Evolutionary conservation across 345 rosid genomes (phyloP).

Genomic region (Abelmoschus esculentus): DNA sequence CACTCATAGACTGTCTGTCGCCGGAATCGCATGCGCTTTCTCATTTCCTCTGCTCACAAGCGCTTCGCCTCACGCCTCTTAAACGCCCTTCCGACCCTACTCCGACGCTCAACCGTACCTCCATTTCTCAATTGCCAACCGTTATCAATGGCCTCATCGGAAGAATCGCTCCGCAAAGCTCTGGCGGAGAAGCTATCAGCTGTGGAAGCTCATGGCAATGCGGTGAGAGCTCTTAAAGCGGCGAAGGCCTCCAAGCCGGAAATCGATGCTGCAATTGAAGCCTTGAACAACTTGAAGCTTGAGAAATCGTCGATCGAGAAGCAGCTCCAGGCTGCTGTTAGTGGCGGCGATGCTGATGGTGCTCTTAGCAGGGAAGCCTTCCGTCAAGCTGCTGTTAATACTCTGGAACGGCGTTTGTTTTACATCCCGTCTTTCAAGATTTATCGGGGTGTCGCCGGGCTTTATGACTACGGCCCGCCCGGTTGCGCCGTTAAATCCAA

Average conservation of each 20-base stretch:
- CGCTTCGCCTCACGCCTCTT: neutral
- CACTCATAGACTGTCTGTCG: neutral
- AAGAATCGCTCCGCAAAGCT: constrained; percentile 57
- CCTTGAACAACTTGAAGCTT: constrained; percentile 51
- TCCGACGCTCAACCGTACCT: neutral
- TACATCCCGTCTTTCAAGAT: constrained; percentile 82
- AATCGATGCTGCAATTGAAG: constrained; percentile 67
- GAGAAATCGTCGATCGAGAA: constrained; percentile 70
- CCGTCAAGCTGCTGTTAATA: constrained; percentile 63
- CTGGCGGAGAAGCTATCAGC: constrained; percentile 56
- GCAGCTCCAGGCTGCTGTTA: constrained; percentile 50
- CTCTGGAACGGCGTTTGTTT: constrained; percentile 77
- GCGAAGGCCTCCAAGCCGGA: constrained; percentile 43
- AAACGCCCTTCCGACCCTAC: neutral
- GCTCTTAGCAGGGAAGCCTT: constrained; percentile 60
- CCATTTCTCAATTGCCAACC: neutral
- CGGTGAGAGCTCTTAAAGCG: constrained; percentile 72
- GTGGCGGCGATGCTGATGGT: constrained; percentile 33
- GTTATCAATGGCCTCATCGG: constrained; percentile 43
- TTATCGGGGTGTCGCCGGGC: constrained; percentile 88
- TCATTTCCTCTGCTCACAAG: constrained; percentile 12
- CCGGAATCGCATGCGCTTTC: constrained; percentile 32
- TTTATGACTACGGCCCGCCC: constrained; percentile 88
- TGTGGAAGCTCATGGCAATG: constrained; percentile 64
- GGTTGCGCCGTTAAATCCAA: constrained; percentile 85